These are phyloP conservation scores for Barnettozyma hawaiiensis DNA, from an alignment of 1,139 yeast species.

Conservation along the genomic window DNA sequence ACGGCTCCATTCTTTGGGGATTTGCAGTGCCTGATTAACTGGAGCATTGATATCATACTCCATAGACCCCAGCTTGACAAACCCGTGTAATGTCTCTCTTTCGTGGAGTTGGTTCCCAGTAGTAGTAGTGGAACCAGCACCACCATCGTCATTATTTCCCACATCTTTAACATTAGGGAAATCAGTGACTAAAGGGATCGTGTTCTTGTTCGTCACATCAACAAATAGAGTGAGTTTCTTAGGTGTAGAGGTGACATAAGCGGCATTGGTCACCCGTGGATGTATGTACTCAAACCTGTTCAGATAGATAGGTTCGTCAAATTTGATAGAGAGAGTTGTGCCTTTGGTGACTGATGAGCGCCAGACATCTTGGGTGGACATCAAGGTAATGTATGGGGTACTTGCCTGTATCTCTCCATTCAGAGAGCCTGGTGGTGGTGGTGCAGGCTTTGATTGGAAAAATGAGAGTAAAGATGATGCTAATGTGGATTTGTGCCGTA, in stretches of 20 bases:
- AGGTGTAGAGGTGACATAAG: slow-evolving; percentile 34
- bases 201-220: slow-evolving; percentile 9
- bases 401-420: slow-evolving; percentile 1
- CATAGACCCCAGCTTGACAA: slow-evolving; percentile 25
- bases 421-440: not conserved
- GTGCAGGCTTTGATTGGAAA: slow-evolving; percentile 6
- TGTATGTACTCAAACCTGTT: slow-evolving; percentile 31
- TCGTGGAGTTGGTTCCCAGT: slow-evolving; percentile 15
- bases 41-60: slow-evolving; percentile 25
- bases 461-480: slow-evolving; percentile 5
- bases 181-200: not conserved
- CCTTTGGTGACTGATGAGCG: slow-evolving; percentile 23
- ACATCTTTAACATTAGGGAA: slow-evolving; percentile 1
- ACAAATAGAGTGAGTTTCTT: slow-evolving; percentile 29
- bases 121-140: too few relatives aligned
- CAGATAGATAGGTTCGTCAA: slow-evolving; percentile 31
- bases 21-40: slow-evolving; percentile 25
- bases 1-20: slow-evolving; percentile 29
- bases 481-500: slow-evolving; percentile 9
- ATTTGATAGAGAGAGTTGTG: slow-evolving; percentile 31
- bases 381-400: slow-evolving; percentile 22
- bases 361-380: slow-evolving; percentile 29
- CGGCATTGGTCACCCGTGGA: slow-evolving; percentile 29
- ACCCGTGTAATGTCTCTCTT: slow-evolving; percentile 11
- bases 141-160: slow-evolving; percentile 4